phyloP scores from a whole-genome alignment of 768 basidiomycete genomes.

The Tubosaeta sp. region DNA sequence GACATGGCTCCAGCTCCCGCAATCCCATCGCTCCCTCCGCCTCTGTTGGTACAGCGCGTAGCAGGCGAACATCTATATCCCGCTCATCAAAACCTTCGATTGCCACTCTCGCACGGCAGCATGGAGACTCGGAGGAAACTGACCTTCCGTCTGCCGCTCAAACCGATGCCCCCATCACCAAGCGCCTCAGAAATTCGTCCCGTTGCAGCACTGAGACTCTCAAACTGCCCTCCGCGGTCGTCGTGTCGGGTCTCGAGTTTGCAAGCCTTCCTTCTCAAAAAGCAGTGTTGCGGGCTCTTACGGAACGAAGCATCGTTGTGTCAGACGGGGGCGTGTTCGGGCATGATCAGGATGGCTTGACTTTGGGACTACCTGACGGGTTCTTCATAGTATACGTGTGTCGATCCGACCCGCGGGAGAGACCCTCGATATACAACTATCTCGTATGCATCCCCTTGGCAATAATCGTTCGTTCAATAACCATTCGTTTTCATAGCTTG shows the following conservation, averaged over 20 bases:
- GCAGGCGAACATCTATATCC: conserved; percentile 24
- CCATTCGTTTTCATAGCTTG: conserved; percentile 45
- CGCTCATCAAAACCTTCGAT: conserved; percentile 18
- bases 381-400: conserved; percentile 77
- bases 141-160: conserved; percentile 7
- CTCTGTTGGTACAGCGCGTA: conserved; percentile 22
- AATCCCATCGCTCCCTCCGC: conserved; percentile 14
- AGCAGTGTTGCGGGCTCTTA: conserved; percentile 49
- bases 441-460: conserved; percentile 45
- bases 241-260: conserved; percentile 69
- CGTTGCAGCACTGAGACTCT: conserved; percentile 18
- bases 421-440: conserved; percentile 60
- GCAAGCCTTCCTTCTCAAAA: conserved; percentile 52
- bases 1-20: conserved; percentile 19
- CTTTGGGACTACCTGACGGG: conserved; percentile 46
- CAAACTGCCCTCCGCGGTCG: conserved; percentile 54
- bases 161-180: conserved; percentile 14
- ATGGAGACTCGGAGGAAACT: conserved; percentile 12
- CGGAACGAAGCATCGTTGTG: conserved; percentile 48
- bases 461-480: not conserved
- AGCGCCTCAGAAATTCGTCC: conserved; percentile 13
- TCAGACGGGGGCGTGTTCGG: conserved; percentile 18
- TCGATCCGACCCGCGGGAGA: conserved; percentile 55
- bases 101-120: conserved; percentile 11
- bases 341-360: conserved; percentile 24